Evolutionary conservation across 1,284 basidiomycete species (phyloP).

Genomic region (Ustilago shanxiensis): DNA sequence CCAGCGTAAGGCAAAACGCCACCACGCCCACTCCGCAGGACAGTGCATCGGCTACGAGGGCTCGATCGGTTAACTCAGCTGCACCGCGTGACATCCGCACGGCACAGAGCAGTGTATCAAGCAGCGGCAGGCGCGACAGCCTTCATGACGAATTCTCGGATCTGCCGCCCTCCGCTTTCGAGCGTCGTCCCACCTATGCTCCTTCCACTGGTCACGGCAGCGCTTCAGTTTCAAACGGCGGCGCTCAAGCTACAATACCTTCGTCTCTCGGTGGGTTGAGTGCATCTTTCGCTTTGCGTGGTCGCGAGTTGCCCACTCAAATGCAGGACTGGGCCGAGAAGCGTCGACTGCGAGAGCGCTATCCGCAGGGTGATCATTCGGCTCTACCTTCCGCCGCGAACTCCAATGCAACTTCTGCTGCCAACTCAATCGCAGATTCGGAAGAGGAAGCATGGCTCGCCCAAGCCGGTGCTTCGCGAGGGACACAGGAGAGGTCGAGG

Average conservation of each 20-base stretch:
- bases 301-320: conserved; percentile 52
- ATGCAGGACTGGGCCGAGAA: conserved; percentile 64
- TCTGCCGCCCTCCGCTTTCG: conserved; percentile 52
- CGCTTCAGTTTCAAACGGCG: conserved; percentile 14
- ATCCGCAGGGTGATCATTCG: conserved; percentile 62
- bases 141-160: conserved; percentile 41
- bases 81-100: conserved; percentile 11
- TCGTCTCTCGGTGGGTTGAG: conserved; percentile 53
- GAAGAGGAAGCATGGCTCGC: conserved; percentile 35
- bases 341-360: conserved; percentile 59
- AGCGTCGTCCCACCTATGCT: conserved; percentile 40
- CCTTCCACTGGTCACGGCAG: conserved; percentile 5
- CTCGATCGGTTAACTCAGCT: neutral
- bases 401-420: conserved; percentile 46
- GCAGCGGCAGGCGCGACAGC: conserved; percentile 28
- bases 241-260: conserved; percentile 21
- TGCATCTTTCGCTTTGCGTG: conserved; percentile 64
- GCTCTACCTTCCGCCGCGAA: conserved; percentile 58
- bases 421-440: conserved; percentile 44
- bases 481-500: conserved; percentile 6
- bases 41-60: neutral
- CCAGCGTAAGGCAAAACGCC: neutral
- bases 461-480: conserved; percentile 6
- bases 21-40: neutral
- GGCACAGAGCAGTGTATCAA: conserved; percentile 7